These are phyloP conservation scores for Sarocladium kiliense DNA, from an alignment of 2,329 filamentous ascomycete species.

Conservation along the genomic window DNA sequence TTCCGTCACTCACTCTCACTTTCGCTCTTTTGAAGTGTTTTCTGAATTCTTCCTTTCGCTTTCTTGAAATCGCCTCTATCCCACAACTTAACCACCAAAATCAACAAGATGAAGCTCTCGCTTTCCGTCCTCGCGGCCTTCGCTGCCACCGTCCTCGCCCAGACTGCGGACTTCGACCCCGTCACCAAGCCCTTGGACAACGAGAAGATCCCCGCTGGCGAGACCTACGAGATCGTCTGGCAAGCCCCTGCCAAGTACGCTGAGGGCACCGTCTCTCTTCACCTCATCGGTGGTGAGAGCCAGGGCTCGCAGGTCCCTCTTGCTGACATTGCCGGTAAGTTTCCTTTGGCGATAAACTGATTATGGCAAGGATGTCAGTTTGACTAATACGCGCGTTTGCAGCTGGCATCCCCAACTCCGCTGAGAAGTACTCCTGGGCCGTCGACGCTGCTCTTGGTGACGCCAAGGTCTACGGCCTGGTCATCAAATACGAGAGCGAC, in stretches of 20 bases:
- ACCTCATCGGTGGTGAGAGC: conserved; percentile 47
- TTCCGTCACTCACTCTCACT: conserved; percentile 12
- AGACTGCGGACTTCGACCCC: conserved; percentile 51
- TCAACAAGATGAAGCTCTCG: conserved; percentile 50
- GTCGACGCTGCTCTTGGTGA: conserved; percentile 40
- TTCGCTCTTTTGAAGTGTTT: conserved; percentile 15
- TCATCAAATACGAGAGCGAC: conserved; percentile 45
- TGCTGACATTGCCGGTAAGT: conserved; percentile 47
- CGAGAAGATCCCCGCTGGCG: conserved; percentile 42
- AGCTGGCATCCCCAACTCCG: conserved; percentile 43
- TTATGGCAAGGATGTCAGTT: background rate
- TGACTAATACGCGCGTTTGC: conserved; percentile 1
- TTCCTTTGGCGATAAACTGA: background rate
- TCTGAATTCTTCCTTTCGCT: conserved; percentile 13
- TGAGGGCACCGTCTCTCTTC: conserved; percentile 43
- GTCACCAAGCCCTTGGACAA: conserved; percentile 41
- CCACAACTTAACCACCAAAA: conserved; percentile 14
- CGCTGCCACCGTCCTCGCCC: conserved; percentile 44
- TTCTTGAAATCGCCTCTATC: conserved; percentile 10
- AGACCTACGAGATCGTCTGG: conserved; percentile 48
- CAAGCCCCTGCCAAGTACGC: conserved; percentile 32
- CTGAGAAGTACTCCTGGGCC: conserved; percentile 43
- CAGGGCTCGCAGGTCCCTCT: conserved; percentile 36
- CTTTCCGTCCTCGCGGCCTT: conserved; percentile 46
- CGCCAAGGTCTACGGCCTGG: conserved; percentile 51